Percentiles rank a stretch among this genome's conserved stretches.
phyloP scores from a whole-genome alignment of 148 eudicot genomes.

The Mesembryanthemum crystallinum region DNA sequence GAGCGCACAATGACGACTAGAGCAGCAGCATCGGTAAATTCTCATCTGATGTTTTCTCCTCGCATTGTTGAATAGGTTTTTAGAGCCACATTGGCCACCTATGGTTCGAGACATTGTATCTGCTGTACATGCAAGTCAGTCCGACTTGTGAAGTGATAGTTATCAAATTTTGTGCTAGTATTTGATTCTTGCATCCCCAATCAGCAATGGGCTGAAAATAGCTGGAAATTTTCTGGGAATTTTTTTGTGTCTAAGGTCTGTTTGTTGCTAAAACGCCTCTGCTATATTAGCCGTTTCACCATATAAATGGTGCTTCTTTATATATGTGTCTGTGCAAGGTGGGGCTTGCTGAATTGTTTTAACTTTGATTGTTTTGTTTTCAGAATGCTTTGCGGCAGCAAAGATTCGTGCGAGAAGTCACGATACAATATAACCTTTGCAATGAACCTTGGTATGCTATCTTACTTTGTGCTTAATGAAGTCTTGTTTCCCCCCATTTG shows the following conservation, averaged over 20 bases:
- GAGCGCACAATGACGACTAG: constrained; percentile 98
- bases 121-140: too few species aligned
- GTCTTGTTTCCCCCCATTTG: too few species aligned
- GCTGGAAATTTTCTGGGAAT: background rate
- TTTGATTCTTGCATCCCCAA: too few species aligned
- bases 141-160: too few species aligned
- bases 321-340: too few species aligned
- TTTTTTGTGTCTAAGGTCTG: background rate
- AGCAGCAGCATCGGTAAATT: constrained; percentile 93
- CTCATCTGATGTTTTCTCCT: background rate
- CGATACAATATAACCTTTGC: constrained; percentile 91
- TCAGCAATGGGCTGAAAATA: background rate
- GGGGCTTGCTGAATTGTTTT: background rate
- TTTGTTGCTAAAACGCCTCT: too few species aligned
- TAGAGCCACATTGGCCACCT: background rate
- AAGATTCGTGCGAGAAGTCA: constrained; percentile 93
- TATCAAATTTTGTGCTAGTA: too few species aligned
- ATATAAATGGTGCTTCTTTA: too few species aligned
- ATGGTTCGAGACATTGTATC: background rate
- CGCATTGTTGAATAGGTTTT: background rate
- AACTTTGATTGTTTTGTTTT: constrained; percentile 12
- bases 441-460: constrained; percentile 87
- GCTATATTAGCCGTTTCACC: too few species aligned
- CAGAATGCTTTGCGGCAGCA: constrained; percentile 95
- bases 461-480: background rate